Percentiles rank a stretch among this genome's conserved stretches.
These are phyloP conservation scores for Tuber umbilicatum DNA, from an alignment of 495 filamentous ascomycete species.

Conservation along the genomic window DNA sequence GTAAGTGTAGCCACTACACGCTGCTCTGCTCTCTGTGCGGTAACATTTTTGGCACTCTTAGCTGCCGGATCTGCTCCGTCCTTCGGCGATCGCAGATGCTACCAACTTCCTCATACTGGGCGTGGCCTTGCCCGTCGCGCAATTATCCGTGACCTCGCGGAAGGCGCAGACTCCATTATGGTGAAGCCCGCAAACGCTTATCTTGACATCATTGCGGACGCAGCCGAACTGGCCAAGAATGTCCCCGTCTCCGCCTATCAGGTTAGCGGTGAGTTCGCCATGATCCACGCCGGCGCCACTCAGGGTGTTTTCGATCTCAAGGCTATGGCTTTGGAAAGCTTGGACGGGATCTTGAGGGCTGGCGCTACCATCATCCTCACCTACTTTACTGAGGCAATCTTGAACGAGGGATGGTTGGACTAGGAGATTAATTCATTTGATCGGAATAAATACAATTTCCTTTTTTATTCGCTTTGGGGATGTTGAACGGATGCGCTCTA, in stretches of 20 bases:
- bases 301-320: slow-evolving; percentile 97
- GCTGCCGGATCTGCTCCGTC: slow-evolving; percentile 86
- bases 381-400: slow-evolving; percentile 90
- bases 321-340: slow-evolving; percentile 88
- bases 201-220: slow-evolving; percentile 92
- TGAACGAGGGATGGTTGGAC: slow-evolving; percentile 46
- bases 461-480: not conserved
- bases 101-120: slow-evolving; percentile 87
- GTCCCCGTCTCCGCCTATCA: slow-evolving; percentile 92
- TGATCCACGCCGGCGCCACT: slow-evolving; percentile 94
- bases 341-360: slow-evolving; percentile 84
- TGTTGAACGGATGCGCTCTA: not conserved
- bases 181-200: slow-evolving; percentile 94
- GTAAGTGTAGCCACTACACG: slow-evolving; percentile 6
- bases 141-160: slow-evolving; percentile 78
- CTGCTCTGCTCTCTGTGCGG: not conserved
- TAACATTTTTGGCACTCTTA: slow-evolving; percentile 8
- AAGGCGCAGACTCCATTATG: slow-evolving; percentile 98
- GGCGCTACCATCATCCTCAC: slow-evolving; percentile 85
- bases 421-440: slow-evolving; percentile 10
- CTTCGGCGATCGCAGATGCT: slow-evolving; percentile 92
- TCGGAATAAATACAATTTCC: not conserved
- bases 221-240: slow-evolving; percentile 83
- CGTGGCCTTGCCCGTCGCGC: slow-evolving; percentile 89
- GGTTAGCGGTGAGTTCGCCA: slow-evolving; percentile 93